A percentile compares a stretch with the other conserved stretches of the same genome.
Evolutionary conservation across 768 basidiomycete species (phyloP).

Genomic region (Leccinum variicolor): DNA sequence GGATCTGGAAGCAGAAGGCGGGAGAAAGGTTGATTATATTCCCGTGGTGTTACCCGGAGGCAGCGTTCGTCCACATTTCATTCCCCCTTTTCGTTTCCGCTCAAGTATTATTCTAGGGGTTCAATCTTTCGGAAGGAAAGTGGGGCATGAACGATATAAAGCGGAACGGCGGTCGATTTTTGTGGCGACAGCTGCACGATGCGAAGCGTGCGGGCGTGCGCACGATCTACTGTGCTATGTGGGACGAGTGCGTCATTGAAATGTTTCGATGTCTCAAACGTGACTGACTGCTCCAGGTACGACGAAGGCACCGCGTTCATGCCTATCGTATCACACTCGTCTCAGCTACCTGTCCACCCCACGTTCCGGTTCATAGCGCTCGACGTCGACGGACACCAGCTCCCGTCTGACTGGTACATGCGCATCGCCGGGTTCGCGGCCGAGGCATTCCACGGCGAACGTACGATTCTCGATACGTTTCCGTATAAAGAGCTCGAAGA

Average conservation of each 20-base stretch:
- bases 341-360: conserved; percentile 58
- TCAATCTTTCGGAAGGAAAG: conserved; percentile 66
- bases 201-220: conserved; percentile 58
- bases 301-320: conserved; percentile 84
- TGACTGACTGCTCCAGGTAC: conserved; percentile 44
- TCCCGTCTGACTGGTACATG: conserved; percentile 87
- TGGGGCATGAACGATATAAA: conserved; percentile 72
- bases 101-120: conserved; percentile 44
- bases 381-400: conserved; percentile 73
- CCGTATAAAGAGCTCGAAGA: conserved; percentile 71
- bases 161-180: conserved; percentile 69
- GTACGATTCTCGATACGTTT: conserved; percentile 58
- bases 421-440: conserved; percentile 71
- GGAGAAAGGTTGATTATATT: conserved; percentile 70
- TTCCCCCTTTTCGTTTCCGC: not conserved
- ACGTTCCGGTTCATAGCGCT: conserved; percentile 63
- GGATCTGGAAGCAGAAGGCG: conserved; percentile 41
- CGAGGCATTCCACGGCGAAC: conserved; percentile 63
- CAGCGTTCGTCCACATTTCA: conserved; percentile 50
- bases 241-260: conserved; percentile 63
- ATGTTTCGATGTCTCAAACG: not conserved
- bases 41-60: conserved; percentile 81
- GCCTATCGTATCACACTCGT: conserved; percentile 61
- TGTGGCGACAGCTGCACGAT: conserved; percentile 78
- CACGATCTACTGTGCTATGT: conserved; percentile 80